Conservation (phyloP, 2,329 filamentous ascomycete genomes). For the Xylaria sp. region DNA sequence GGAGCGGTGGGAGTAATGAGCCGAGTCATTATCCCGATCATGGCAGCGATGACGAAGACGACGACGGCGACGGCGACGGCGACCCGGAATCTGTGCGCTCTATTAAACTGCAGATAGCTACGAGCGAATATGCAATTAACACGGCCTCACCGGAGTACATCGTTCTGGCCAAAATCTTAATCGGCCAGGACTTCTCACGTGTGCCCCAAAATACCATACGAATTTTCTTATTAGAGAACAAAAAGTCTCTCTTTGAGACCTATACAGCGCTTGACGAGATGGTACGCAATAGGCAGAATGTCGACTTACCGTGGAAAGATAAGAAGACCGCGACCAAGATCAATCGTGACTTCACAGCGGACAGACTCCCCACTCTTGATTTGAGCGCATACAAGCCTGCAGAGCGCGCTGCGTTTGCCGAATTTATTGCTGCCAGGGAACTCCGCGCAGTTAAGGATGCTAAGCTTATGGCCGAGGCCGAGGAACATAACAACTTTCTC, state of each 20-base stretch:
- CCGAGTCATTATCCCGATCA: slow-evolving; percentile 9
- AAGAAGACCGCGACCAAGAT: slow-evolving; percentile 48
- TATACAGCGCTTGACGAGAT: slow-evolving; percentile 51
- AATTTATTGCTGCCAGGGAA: slow-evolving; percentile 54
- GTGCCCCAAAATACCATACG: slow-evolving; percentile 47
- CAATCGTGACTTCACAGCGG: slow-evolving; percentile 35
- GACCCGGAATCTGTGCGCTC: slow-evolving; percentile 30
- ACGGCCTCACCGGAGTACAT: slow-evolving; percentile 33
- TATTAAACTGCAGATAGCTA: slow-evolving; percentile 40
- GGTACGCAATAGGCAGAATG: slow-evolving; percentile 39
- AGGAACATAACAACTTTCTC: slow-evolving; percentile 54
- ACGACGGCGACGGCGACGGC: slow-evolving; percentile 36
- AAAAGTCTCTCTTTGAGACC: slow-evolving; percentile 51
- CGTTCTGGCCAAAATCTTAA: slow-evolving; percentile 43
- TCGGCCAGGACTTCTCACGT: slow-evolving; percentile 53
- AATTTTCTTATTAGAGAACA: slow-evolving; percentile 37
- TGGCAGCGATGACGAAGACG: slow-evolving; percentile 40
- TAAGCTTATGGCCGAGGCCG: slow-evolving; percentile 43
- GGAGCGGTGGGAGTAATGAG: slow-evolving; percentile 33
- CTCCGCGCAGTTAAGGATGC: slow-evolving; percentile 47
- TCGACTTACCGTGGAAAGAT: slow-evolving; percentile 41
- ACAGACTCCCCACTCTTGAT: slow-evolving; percentile 38
- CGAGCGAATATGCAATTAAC: slow-evolving; percentile 20
- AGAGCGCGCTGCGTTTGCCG: slow-evolving; percentile 52
- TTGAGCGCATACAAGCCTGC: slow-evolving; percentile 33